These are phyloP conservation scores for Penicillium sp. DNA, from an alignment of 2,329 filamentous ascomycete species.

Conservation along the genomic window DNA sequence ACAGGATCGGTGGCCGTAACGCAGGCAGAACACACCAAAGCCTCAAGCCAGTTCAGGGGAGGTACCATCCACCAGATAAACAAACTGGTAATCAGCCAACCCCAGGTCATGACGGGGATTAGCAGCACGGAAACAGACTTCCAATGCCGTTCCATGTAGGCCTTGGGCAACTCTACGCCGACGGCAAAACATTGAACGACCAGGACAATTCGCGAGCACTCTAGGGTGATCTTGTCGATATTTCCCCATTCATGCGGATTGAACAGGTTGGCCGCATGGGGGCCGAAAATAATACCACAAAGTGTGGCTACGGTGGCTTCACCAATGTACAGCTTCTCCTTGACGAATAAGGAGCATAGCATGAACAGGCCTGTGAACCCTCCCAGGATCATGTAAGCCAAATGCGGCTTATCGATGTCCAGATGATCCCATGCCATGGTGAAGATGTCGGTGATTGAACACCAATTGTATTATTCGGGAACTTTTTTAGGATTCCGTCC, in stretches of 20 bases:
- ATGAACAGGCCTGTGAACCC: conserved; percentile 98
- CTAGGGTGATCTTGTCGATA: conserved; percentile 65
- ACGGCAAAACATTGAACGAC: conserved; percentile 73
- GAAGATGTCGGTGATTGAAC: conserved; percentile 4
- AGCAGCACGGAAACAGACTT: conserved; percentile 83
- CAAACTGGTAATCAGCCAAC: conserved; percentile 77
- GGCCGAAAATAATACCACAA: conserved; percentile 69
- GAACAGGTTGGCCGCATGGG: conserved; percentile 64
- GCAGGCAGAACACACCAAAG: conserved; percentile 81
- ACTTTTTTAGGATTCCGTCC: neutral
- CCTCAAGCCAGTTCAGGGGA: conserved; percentile 81
- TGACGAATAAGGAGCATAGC: conserved; percentile 96
- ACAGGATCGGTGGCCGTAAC: conserved; percentile 97
- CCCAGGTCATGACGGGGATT: conserved; percentile 94
- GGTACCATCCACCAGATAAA: conserved; percentile 91
- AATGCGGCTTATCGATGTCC: conserved; percentile 82
- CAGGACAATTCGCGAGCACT: conserved; percentile 69
- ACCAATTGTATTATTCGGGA: conserved; percentile 3
- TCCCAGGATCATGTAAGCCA: conserved; percentile 97
- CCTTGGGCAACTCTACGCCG: conserved; percentile 66
- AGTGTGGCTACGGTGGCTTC: conserved; percentile 88
- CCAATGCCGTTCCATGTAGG: conserved; percentile 98
- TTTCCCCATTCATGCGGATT: conserved; percentile 63
- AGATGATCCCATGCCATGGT: conserved; percentile 53
- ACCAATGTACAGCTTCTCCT: conserved; percentile 97